Evolutionary conservation across 2,329 filamentous ascomycete species (phyloP), one percentile per base, ranked within the genome.

Genomic region (Alternaria brassicae): DNA sequence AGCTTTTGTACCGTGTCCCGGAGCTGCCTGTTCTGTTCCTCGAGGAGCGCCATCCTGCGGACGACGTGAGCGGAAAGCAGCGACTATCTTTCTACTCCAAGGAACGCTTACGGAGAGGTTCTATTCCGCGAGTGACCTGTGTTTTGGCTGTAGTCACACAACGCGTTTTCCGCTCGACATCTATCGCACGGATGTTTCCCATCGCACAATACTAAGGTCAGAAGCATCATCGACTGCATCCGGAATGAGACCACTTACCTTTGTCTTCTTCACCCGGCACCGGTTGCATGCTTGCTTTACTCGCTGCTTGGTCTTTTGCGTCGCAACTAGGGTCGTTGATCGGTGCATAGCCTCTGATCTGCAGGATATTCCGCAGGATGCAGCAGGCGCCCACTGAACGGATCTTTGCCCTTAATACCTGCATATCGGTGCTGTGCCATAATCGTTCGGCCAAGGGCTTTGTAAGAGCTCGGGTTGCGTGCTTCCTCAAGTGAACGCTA

Each of bases 201-300:
- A 51, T 58, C 8, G 23, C 27, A 58, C 19, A 25, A 41, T 30
- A 51, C 19, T 39, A 50, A 23, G 21, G 15, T 60, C 1, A 60
- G 49, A 7, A 37, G 50, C 13, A 49, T 39, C n/a, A 19, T 48
- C 12, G 25, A 54, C 36, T 32, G 19, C 7, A 36, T 56, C 30
- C 17, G 27, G 13, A 39, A 30, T 12, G n/a, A n/a, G n/a, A 52
- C 4, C 6, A 23, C 36, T 55, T 47, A 58, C 54, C 37, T 63
- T 63, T 40, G 27, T 25, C 51, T 63, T 61, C 32, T 58, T 63
- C 6, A 48, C 28, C n/a, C 25, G 13, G 58, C 55, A 63, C 13
- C 6, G 12, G 19, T 63, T 51, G 37, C 47, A 63, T 2, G 58
- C 61, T 8, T 61, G 15, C n/a, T 58, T 61, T 6, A 58, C 58